Evolutionary conservation across 768 basidiomycete genomes (phyloP).

Genomic region (Fomitopsis serialis): DNA sequence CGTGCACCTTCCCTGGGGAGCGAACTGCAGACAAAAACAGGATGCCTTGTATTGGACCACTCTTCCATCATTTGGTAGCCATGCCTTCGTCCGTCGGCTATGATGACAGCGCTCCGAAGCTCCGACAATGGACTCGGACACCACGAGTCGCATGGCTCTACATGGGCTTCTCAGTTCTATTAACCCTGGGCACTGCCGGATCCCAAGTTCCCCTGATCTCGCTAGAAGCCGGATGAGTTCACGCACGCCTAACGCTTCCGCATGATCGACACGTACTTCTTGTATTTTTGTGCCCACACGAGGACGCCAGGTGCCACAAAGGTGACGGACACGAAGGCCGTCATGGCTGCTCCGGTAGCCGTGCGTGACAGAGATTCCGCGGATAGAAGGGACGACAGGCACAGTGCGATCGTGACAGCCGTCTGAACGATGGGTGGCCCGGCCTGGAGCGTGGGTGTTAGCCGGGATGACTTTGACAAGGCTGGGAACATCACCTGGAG

Average conservation of each 20-base stretch:
- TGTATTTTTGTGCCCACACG: slow-evolving; percentile 83
- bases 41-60: too few relatives aligned
- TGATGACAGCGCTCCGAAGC: background rate
- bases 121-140: too few relatives aligned
- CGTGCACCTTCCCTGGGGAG: too few relatives aligned
- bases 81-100: background rate
- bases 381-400: slow-evolving; percentile 44
- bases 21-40: too few relatives aligned
- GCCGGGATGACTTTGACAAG: background rate
- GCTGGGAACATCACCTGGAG: slow-evolving; percentile 46
- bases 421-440: slow-evolving; percentile 42
- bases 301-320: slow-evolving; percentile 71
- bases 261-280: slow-evolving; percentile 63
- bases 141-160: background rate
- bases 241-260: background rate
- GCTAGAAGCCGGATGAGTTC: slow-evolving; percentile 33
- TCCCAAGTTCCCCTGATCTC: slow-evolving; percentile 92
- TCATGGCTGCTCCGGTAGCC: slow-evolving; percentile 46
- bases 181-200: slow-evolving; percentile 60
- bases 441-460: slow-evolving; percentile 31
- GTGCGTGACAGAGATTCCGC: slow-evolving; percentile 49
- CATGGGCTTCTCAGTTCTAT: slow-evolving; percentile 1
- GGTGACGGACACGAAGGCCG: slow-evolving; percentile 50
- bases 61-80: too few relatives aligned
- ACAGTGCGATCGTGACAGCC: slow-evolving; percentile 48